Evolutionary conservation across 2,329 filamentous ascomycete species (phyloP), one percentile per base, ranked within the genome.

Genomic region (Cyanodermella asteris): DNA sequence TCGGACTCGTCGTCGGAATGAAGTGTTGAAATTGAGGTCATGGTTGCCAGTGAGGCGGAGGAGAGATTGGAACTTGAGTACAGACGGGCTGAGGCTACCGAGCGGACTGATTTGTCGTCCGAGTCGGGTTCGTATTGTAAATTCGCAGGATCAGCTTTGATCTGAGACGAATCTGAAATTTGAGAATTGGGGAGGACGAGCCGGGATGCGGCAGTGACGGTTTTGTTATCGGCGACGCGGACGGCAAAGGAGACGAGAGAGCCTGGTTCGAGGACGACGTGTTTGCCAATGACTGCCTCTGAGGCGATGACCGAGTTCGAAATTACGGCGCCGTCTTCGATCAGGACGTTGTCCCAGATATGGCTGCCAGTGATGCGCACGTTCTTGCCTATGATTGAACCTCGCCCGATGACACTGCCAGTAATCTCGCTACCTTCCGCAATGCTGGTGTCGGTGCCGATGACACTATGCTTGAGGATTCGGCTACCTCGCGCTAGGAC

Each of bases 341-440:
- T 66, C 5, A 62, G 63, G 1, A 68, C 69, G 37, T 81, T 65
- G 38, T 93, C 78, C 82, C 84, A 94, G 34, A 97, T 66, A 38
- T 80, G 84, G 13, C 77, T 73, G 36, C 78, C 63, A 23, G 75
- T 62, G 31, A 97, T 67, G 18, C 57, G 63, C 15, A 87, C 82
- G 35, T 87, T 77, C 36, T 66, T 72, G 5, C 87, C 87, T 36
- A 97, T 87, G 34, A 68, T 70, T 49, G 84, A 94, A 35, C 75
- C 63, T 32, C 74, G 65, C 16, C 87, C 87, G 31, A 97, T 69
- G 23, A 87, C 65, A 39, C 74, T 82, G 46, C 75, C 74, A 6
- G 58, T 58, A 16, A 97, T 62, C 1, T 55, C 59, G 34, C 64
- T 75, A 21, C 67, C 65, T 13, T 75, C 64, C 5, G 75, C 82